Conservation (phyloP, 1,139 yeast genomes). For the Spathaspora sp. region DNA sequence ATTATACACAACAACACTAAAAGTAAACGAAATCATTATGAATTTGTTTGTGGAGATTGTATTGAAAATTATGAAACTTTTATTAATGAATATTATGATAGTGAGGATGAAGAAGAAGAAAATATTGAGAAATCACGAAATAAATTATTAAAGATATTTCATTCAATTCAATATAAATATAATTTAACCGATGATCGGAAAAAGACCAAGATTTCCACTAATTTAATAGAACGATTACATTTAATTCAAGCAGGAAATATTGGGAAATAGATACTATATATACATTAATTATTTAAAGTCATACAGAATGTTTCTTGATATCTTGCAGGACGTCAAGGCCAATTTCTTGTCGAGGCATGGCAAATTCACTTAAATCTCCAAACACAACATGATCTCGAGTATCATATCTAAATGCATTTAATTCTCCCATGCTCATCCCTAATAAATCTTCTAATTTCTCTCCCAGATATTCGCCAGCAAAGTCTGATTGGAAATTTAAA, state of each 20-base stretch:
- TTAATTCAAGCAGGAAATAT: background rate
- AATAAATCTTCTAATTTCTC: constrained; percentile 9
- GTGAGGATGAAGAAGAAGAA: constrained; percentile 1
- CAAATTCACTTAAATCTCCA: constrained; percentile 5
- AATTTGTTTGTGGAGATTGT: constrained; percentile 66
- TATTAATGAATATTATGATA: constrained; percentile 30
- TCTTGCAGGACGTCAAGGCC: too few relatives aligned
- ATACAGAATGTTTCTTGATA: too few relatives aligned
- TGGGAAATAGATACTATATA: background rate
- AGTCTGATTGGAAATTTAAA: constrained; percentile 14
- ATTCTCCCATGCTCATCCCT: constrained; percentile 4
- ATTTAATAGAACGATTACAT: background rate
- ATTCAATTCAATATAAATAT: constrained; percentile 8
- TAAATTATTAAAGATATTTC: constrained; percentile 7
- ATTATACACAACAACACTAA: constrained; percentile 8
- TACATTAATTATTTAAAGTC: background rate
- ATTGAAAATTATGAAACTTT: constrained; percentile 57
- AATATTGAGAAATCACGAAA: background rate
- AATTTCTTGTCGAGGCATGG: background rate
- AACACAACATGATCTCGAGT: constrained; percentile 10
- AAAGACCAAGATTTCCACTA: background rate
- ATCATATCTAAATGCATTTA: constrained; percentile 11
- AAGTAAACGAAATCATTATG: constrained; percentile 28
- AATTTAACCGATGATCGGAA: background rate
- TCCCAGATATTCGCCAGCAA: constrained; percentile 8